These are phyloP conservation scores for Ramalina intermedia DNA, from an alignment of 495 filamentous ascomycete species.

Conservation along the genomic window DNA sequence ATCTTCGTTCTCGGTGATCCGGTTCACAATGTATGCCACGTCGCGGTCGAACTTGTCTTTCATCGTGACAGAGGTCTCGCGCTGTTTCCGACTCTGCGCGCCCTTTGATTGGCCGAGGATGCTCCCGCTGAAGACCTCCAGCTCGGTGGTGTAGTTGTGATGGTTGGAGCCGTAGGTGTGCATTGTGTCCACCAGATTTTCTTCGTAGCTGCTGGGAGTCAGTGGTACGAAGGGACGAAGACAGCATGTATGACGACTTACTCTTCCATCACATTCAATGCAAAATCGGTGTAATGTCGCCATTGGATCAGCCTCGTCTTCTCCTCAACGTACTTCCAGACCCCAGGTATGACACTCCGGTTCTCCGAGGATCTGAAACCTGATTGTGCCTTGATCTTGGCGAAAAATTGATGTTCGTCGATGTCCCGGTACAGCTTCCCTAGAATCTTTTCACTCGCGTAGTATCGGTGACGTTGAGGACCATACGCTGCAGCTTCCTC, in stretches of 20 bases:
- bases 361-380: background rate
- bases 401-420: slow-evolving; percentile 56
- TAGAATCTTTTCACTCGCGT: slow-evolving; percentile 52
- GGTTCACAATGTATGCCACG: slow-evolving; percentile 23
- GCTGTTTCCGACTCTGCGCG: slow-evolving; percentile 42
- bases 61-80: slow-evolving; percentile 45
- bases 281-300: slow-evolving; percentile 24
- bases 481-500: slow-evolving; percentile 28
- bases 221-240: background rate
- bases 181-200: slow-evolving; percentile 41
- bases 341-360: slow-evolving; percentile 2
- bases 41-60: slow-evolving; percentile 47
- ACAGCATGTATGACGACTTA: slow-evolving; percentile 19
- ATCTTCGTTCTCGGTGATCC: slow-evolving; percentile 27
- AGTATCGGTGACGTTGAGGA: slow-evolving; percentile 36
- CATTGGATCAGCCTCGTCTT: slow-evolving; percentile 29
- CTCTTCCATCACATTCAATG: slow-evolving; percentile 37
- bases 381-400: slow-evolving; percentile 30
- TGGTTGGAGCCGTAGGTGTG: slow-evolving; percentile 42
- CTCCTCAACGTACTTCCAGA: slow-evolving; percentile 32
- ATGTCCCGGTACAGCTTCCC: slow-evolving; percentile 61
- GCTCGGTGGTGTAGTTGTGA: slow-evolving; percentile 43
- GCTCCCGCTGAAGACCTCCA: slow-evolving; percentile 62
- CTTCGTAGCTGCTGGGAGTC: slow-evolving; percentile 43
- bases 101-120: slow-evolving; percentile 50